Evolutionary conservation across 352 stramenopile genomes (phyloP), one percentile per base, ranked within the genome.

Genomic region (Phytophthora litchii): DNA sequence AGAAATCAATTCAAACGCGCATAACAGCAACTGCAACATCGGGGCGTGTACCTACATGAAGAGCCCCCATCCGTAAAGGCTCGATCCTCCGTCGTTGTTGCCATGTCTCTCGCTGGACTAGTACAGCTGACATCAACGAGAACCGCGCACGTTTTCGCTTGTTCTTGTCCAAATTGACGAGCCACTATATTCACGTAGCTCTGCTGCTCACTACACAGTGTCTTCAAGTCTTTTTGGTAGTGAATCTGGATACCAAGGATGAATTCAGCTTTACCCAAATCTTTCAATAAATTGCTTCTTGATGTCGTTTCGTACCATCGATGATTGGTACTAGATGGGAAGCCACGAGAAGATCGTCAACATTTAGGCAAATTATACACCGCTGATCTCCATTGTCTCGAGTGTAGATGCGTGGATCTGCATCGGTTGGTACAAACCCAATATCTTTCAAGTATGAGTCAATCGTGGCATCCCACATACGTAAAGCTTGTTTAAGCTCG

Each of bases 11-110:
- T 41, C 35, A 41, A 41, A 9, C 35, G 35, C n/a, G n/a, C n/a
- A n/a, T n/a, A n/a, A n/a, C n/a, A 41, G 35, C 35, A 19, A 41
- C 35, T 20, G 35, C 35, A 41, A 41, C 20, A 20, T 41, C 35
- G 35, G 35, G 35, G 12, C 35, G 35, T 41, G 35, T 41, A 41
- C 35, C 35, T 41, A 41, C 35, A 41, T 20, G 13, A 41, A 41
- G 35, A 4, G n/a, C 35, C 9, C 35, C n/a, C 35, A 12, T 17
- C 35, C 35, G 20, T 41, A 41, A 20, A 20, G 13, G 14, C 35
- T 20, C 35, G 35, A 1, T 41, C 35, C 9, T 41, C 35, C 35
- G 4, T n/a, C 4, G 35, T 41, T 9, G 35, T 21, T 11, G 14
- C n/a, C 35, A 41, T 41, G 14, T 41, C 35, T 20, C 14, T 41